A percentile compares a stretch with the other conserved stretches of the same genome.
Conservation (phyloP, 1,139 yeast species). For the Arxiozyma telluris region DNA sequence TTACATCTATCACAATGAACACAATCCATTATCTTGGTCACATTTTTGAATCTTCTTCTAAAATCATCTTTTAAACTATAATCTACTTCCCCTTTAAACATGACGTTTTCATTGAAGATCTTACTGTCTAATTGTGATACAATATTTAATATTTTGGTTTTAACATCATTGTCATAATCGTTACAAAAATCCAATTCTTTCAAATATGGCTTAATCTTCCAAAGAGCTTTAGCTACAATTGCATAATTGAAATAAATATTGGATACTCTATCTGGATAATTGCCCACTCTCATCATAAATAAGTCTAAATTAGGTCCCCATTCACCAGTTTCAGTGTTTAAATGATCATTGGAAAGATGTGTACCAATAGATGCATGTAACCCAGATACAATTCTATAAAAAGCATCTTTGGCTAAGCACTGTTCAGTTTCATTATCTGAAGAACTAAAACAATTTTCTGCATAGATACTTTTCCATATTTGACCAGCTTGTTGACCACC, state of each 20-base stretch:
- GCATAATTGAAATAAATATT: conserved; percentile 92
- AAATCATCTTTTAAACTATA: conserved; percentile 59
- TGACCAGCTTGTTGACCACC: conserved; percentile 86
- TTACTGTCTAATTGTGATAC: conserved; percentile 40
- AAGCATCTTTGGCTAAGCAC: conserved; percentile 78
- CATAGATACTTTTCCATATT: conserved; percentile 89
- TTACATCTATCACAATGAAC: conserved; percentile 97
- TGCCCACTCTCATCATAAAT: conserved; percentile 86
- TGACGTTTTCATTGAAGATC: conserved; percentile 47
- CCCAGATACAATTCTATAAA: conserved; percentile 81
- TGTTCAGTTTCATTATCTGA: conserved; percentile 37
- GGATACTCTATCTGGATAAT: conserved; percentile 77
- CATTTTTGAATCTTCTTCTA: conserved; percentile 75
- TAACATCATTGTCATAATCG: conserved; percentile 42
- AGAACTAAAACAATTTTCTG: conserved; percentile 72
- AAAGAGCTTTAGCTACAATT: conserved; percentile 69
- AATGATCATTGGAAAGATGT: conserved; percentile 79
- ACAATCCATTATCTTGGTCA: conserved; percentile 92
- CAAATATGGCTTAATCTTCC: conserved; percentile 48
- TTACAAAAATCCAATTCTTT: conserved; percentile 42
- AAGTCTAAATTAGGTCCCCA: conserved; percentile 78
- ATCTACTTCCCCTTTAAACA: conserved; percentile 42
- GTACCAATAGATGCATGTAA: conserved; percentile 95
- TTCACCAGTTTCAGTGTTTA: conserved; percentile 61
- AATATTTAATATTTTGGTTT: conserved; percentile 35